Conservation (phyloP, 2,329 filamentous ascomycete species). For the Didymella pinodella region DNA sequence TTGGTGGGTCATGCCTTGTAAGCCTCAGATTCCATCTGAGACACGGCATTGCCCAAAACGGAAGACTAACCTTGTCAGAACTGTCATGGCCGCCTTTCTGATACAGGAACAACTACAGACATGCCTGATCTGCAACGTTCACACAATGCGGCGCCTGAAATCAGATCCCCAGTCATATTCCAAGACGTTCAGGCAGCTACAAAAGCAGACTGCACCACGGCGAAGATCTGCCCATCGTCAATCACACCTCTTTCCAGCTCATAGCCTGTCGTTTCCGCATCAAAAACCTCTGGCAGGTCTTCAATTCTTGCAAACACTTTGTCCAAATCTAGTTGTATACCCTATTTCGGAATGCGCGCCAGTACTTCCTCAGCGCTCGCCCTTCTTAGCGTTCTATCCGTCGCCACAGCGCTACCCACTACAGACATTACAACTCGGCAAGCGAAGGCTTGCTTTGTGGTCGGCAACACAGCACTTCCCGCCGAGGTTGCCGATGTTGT, state of each 20-base stretch:
- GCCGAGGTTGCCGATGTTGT: slow-evolving; percentile 58
- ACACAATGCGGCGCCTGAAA: slow-evolving; percentile 19
- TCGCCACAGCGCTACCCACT: slow-evolving; percentile 24
- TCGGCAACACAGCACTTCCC: slow-evolving; percentile 61
- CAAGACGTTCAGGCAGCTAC: slow-evolving; percentile 16
- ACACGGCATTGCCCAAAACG: slow-evolving; percentile 16
- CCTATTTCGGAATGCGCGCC: slow-evolving; percentile 27
- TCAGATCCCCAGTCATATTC: slow-evolving; percentile 5
- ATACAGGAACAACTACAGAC: slow-evolving; percentile 21
- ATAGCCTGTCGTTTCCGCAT: slow-evolving; percentile 5
- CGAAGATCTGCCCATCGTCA: not conserved
- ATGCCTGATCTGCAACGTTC: slow-evolving; percentile 26
- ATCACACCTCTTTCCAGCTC: not conserved
- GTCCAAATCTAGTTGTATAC: slow-evolving; percentile 1
- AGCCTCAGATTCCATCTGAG: slow-evolving; percentile 20
- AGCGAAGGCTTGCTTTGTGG: slow-evolving; percentile 60
- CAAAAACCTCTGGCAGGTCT: slow-evolving; percentile 11
- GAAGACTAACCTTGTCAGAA: slow-evolving; percentile 24
- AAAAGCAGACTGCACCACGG: slow-evolving; percentile 4
- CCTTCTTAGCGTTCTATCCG: slow-evolving; percentile 25
- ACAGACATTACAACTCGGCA: slow-evolving; percentile 27
- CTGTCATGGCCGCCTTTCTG: slow-evolving; percentile 19
- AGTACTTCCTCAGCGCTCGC: slow-evolving; percentile 23
- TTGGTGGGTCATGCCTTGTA: slow-evolving; percentile 12
- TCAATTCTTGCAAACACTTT: slow-evolving; percentile 8